Base-by-base conservation (phyloP, 2,329 filamentous ascomycete species). In the Pestalotiopsis sp. region DNA sequence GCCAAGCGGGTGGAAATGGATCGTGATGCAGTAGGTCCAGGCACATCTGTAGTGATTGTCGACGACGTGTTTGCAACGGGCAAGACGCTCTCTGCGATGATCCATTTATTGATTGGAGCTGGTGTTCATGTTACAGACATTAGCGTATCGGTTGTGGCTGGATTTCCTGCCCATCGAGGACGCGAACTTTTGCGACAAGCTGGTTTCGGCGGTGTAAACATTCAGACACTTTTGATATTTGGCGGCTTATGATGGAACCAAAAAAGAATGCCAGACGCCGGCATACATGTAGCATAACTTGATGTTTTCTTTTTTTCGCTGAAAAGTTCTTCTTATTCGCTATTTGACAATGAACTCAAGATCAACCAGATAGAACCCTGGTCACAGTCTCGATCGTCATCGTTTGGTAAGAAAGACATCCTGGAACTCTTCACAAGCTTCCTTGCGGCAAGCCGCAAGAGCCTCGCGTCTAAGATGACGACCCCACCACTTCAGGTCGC, bases 11-110 rank as follows among this genome's bases (percentile, higher is more conserved):
- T 90, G 6, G 87, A 88, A 76, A 86, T 90, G 74, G 78, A 79
- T 17, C 72, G 71, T 20, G 77, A 82, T 77, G 75, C 76, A 48
- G 39, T 90, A 20, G 71, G 78, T 0, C 72, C 30, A 44, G 81
- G 77, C 1, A 77, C 75, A 3, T 79, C 78, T 3, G 83, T 89
- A 11, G 78, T 89, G n/a, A 81, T 89, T 0, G 80, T 90, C 4
- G 88, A 90, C 68, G 88, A 90, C 75, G 86, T 89, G 35, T 82
- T 90, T 67, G 81, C 88, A 5, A 86, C 84, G 0, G 87, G 86
- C 1, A 71, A 80, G 70, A 89, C 87, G 2, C 81, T 90, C 48
- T 83, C 78, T 73, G 85, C 85, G 6, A 79, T 88, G 44, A 71
- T 90, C 40, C 70, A 80, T 70, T 76, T 90, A 1, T 73, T 90